phyloP scores from a whole-genome alignment of 2,329 filamentous ascomycete genomes.

The Alternaria ventricosa region DNA sequence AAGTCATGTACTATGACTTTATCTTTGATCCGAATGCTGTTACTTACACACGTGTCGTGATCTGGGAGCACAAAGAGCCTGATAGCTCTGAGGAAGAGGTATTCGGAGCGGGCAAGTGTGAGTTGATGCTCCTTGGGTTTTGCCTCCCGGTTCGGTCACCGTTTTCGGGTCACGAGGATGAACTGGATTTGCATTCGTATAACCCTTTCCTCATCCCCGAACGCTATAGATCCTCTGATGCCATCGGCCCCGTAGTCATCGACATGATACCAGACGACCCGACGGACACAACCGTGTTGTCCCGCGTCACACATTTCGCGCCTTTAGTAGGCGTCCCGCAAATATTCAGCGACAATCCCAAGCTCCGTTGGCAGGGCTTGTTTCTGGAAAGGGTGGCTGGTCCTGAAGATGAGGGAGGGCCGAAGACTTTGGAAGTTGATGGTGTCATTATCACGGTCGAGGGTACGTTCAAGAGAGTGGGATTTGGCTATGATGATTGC shows the following conservation, averaged over 20 bases:
- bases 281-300: not conserved
- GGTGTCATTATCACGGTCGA: not conserved
- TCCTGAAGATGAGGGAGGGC: not conserved
- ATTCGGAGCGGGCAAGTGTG: not conserved
- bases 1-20: not conserved
- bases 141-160: not conserved
- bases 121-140: not conserved
- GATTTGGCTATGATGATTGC: not conserved
- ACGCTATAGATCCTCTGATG: not conserved
- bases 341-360: not conserved
- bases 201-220: not conserved
- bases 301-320: not conserved
- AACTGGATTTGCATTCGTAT: fast-evolving
- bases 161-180: not conserved
- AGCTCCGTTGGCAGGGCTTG: not conserved
- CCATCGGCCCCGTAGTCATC: not conserved
- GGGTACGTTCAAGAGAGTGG: not conserved
- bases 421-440: not conserved
- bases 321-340: not conserved
- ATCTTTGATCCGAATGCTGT: not conserved
- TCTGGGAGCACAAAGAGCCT: not conserved
- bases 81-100: not conserved
- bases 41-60: not conserved
- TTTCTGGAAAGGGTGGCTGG: not conserved
- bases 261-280: not conserved